Percentiles rank a stretch among this genome's conserved stretches.
Evolutionary conservation across 2,329 filamentous ascomycete species (phyloP).

Genomic region (Chaetomiaceae sp.): DNA sequence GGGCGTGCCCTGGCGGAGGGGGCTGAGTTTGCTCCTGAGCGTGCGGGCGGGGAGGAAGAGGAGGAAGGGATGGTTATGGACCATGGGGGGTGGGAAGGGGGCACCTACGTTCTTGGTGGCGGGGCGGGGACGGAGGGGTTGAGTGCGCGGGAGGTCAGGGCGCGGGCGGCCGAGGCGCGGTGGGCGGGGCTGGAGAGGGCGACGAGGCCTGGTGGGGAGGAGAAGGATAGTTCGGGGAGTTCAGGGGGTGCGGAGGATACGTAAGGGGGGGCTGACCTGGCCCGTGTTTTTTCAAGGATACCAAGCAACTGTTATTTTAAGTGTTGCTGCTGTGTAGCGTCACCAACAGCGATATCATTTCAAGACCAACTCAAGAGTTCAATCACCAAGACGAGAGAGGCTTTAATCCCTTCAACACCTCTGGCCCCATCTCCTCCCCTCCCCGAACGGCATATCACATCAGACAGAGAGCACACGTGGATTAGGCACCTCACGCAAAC

Average conservation of each 20-base stretch:
- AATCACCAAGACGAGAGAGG: too few relatives aligned
- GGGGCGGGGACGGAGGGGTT: conserved; percentile 10
- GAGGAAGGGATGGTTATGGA: conserved; percentile 23
- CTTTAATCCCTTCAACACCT: too few relatives aligned
- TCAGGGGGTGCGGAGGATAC: not conserved
- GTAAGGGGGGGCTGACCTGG: too few relatives aligned
- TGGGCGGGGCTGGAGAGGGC: conserved; percentile 15
- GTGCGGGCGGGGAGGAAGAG: conserved; percentile 8
- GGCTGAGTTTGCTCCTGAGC: conserved; percentile 16
- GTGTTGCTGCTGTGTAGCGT: too few relatives aligned
- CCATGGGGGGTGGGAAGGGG: conserved; percentile 26
- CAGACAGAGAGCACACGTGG: too few relatives aligned
- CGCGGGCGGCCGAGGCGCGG: conserved; percentile 24
- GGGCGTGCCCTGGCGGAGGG: conserved; percentile 60
- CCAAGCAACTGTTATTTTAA: too few relatives aligned
- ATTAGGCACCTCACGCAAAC: not conserved
- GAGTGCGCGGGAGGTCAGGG: conserved; percentile 23
- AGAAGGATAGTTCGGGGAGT: not conserved
- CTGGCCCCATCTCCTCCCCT: too few relatives aligned
- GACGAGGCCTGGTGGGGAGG: conserved; percentile 2
- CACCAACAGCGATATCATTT: too few relatives aligned
- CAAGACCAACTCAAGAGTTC: too few relatives aligned
- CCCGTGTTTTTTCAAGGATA: too few relatives aligned
- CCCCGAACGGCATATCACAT: too few relatives aligned
- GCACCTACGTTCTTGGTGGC: conserved; percentile 24